Percentiles rank a stretch among this genome's conserved stretches.
Conservation (phyloP, 768 basidiomycete genomes). For the Mycena polygramma region DNA sequence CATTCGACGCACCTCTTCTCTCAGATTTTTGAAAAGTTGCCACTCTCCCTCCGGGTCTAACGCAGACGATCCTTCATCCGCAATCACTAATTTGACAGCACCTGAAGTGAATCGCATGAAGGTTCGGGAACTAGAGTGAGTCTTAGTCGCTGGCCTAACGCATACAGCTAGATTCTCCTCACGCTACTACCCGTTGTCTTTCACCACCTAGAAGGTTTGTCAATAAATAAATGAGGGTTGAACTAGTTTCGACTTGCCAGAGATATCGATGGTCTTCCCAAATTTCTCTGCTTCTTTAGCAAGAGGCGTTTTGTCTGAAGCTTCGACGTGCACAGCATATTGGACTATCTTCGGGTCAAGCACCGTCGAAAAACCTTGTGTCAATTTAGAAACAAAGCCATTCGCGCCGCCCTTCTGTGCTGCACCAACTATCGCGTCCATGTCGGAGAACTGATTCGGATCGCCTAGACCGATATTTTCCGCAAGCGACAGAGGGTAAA, state of each 20-base stretch:
- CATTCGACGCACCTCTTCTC: constrained; percentile 27
- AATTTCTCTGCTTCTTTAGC: constrained; percentile 41
- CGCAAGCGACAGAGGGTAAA: constrained; percentile 62
- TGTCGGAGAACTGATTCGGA: constrained; percentile 33
- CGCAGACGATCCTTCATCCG: constrained; percentile 59
- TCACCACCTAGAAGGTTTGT: constrained; percentile 27
- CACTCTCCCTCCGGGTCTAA: constrained; percentile 57
- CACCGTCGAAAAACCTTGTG: constrained; percentile 34
- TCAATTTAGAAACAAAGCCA: constrained; percentile 36
- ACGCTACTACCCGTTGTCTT: constrained; percentile 35
- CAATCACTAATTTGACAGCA: constrained; percentile 48
- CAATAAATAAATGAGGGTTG: neutral
- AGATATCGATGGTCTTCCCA: constrained; percentile 39
- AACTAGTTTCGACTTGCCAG: constrained; percentile 19
- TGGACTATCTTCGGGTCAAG: constrained; percentile 33
- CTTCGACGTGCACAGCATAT: constrained; percentile 24
- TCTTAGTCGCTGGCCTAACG: neutral
- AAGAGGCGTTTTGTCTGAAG: constrained; percentile 28
- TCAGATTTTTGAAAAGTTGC: constrained; percentile 48
- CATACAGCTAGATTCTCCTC: neutral
- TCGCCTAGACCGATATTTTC: constrained; percentile 57
- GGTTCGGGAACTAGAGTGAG: constrained; percentile 47
- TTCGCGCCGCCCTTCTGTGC: constrained; percentile 47
- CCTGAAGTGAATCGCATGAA: constrained; percentile 55
- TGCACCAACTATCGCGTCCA: constrained; percentile 44